Conservation (phyloP, 2,329 filamentous ascomycete genomes). For the Ophiognomonia clavigignenti-juglandacearum region DNA sequence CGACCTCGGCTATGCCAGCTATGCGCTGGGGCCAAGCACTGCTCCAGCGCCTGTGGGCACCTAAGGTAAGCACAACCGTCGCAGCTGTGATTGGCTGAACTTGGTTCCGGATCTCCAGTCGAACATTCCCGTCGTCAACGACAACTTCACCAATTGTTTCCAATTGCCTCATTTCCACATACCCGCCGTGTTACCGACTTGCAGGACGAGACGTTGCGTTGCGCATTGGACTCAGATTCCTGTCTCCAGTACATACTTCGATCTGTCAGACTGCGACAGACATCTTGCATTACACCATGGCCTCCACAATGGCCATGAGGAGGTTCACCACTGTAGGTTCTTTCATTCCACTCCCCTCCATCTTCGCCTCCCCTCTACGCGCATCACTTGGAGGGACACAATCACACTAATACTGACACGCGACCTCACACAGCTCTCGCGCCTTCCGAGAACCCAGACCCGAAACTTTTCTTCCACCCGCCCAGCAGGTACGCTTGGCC, state of each 20-base stretch:
- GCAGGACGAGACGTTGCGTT: slow-evolving; percentile 20
- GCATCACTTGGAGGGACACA: too few relatives aligned
- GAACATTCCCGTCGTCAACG: background rate
- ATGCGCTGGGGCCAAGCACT: slow-evolving; percentile 22
- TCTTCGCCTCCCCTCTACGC: too few relatives aligned
- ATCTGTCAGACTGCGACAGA: too few relatives aligned
- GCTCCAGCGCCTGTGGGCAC: slow-evolving; percentile 15
- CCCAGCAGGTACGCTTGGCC: slow-evolving; percentile 60
- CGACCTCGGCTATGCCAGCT: slow-evolving; percentile 6
- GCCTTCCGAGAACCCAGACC: slow-evolving; percentile 57
- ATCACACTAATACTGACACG: slow-evolving; percentile 14
- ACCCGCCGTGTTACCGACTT: slow-evolving; percentile 12
- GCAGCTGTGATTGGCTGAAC: slow-evolving; percentile 14
- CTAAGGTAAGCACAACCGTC: slow-evolving; percentile 19
- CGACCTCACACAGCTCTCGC: slow-evolving; percentile 51
- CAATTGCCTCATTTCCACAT: too few relatives aligned
- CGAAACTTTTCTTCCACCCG: slow-evolving; percentile 85
- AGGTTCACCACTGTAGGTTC: slow-evolving; percentile 54
- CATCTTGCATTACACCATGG: slow-evolving; percentile 43
- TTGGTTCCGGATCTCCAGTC: background rate
- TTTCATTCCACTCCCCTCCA: slow-evolving; percentile 6
- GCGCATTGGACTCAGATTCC: slow-evolving; percentile 20
- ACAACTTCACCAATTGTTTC: too few relatives aligned
- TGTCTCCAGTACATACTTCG: too few relatives aligned
- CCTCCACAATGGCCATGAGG: slow-evolving; percentile 62